phyloP scores from a whole-genome alignment of 2,329 filamentous ascomycete genomes.

The Aaosphaeria pasadenensis region DNA sequence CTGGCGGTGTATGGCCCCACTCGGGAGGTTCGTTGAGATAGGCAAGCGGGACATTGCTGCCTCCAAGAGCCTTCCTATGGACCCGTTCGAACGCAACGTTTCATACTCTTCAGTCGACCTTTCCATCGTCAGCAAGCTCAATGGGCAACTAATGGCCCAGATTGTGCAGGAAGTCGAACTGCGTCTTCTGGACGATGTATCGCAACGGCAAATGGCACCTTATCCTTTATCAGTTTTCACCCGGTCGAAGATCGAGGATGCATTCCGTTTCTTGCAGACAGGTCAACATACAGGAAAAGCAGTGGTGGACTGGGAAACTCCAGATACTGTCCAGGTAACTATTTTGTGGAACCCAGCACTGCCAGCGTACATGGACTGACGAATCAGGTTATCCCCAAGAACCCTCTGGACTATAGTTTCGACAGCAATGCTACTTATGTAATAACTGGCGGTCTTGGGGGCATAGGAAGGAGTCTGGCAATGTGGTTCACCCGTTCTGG shows the following conservation, averaged over 20 bases:
- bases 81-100: background rate
- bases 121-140: too few relatives aligned
- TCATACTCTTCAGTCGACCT: background rate
- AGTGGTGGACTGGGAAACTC: background rate
- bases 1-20: background rate
- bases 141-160: too few relatives aligned
- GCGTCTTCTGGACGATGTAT: too few relatives aligned
- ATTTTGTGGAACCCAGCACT: background rate
- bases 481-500: background rate
- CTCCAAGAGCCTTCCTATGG: background rate
- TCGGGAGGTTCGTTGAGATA: background rate
- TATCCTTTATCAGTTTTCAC: background rate
- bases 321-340: background rate
- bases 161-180: too few relatives aligned
- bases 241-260: background rate
- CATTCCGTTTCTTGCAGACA: background rate
- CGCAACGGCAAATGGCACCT: background rate
- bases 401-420: background rate
- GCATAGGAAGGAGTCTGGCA: constrained; percentile 1
- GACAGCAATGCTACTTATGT: constrained; percentile 1
- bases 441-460: constrained; percentile 2
- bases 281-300: background rate
- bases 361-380: background rate
- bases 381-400: background rate
- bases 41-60: background rate